Evolutionary conservation across 306 rosid species (phyloP), one percentile per base, ranked within the genome.

Genomic region (Lathyrus oleraceus): DNA sequence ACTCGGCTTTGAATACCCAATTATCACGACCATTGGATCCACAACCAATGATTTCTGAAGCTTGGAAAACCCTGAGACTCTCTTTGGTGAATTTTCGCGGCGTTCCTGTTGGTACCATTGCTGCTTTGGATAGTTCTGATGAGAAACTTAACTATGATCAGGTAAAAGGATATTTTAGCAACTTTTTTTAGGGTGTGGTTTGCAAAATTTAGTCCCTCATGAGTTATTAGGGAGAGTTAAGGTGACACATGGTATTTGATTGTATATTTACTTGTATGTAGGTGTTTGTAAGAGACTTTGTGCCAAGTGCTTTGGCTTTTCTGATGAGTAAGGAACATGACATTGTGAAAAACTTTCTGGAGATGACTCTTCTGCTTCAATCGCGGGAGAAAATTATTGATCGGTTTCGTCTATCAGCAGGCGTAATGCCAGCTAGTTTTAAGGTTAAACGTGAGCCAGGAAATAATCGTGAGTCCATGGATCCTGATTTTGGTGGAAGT

Each of bases 371-470:
- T 56, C 92, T 91, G 42, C 88, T 92, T 79, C 98, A 92, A 71
- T 86, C 92, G 4, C 81, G 91, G 91, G 91, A 86, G 88, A 93
- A 93, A 81, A 81, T 78, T 77, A 81, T 93, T 67, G 93, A 90
- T 74, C 77, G 93, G 72, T 93, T 93, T 76, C 91, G 82, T 1
- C 89, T 90, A 36, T 96, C 91, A 70, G 96, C 86, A 88, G 96
- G 98, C 47, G 98, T 93, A 8, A 93, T 90, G 98, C 98, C 97
- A n/a, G 98, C 98, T 54, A 93, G 97, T 83, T 93, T 93, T 83
- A 93, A 93, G 67, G 98, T 93, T 47, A 82, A 75, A 53, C 90
- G 82, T 65, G 97, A 88, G 72, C 91, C 96, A 13, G 81, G 87
- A 66, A 81, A 77, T 77, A 86, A 86, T 63, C 52, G 25, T 32